These are phyloP conservation scores for Cotoneaster glaucophyllus DNA, from an alignment of 306 rosid species.

Conservation along the genomic window DNA sequence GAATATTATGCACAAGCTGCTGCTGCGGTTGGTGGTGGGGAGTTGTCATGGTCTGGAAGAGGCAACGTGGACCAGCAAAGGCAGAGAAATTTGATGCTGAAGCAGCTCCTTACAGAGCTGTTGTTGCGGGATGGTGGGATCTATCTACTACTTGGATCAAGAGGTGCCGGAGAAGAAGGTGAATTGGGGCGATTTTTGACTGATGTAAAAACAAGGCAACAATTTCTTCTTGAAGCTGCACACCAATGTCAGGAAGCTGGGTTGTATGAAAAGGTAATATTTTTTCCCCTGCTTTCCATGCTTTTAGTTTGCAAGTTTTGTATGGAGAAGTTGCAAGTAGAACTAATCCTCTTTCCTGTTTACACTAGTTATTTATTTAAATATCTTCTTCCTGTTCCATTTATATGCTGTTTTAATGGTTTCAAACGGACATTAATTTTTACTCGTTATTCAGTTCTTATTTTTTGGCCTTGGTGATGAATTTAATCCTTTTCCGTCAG, in stretches of 20 bases:
- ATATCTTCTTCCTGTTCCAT: neutral
- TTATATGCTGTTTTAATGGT: neutral
- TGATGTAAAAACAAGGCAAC: slow-evolving; percentile 71
- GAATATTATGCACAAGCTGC: slow-evolving; percentile 97
- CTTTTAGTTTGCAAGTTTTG: neutral
- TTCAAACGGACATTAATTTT: neutral
- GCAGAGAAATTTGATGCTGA: slow-evolving; percentile 91
- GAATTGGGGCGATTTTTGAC: slow-evolving; percentile 71
- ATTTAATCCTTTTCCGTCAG: neutral
- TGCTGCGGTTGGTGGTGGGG: slow-evolving; percentile 96
- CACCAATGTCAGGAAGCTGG: slow-evolving; percentile 91
- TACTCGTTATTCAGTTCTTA: neutral
- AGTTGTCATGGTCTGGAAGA: slow-evolving; percentile 81
- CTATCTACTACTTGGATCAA: slow-evolving; percentile 81
- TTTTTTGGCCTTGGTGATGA: slow-evolving; percentile 8
- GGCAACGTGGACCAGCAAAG: slow-evolving; percentile 82
- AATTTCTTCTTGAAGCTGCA: slow-evolving; percentile 89
- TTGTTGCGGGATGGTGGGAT: slow-evolving; percentile 81
- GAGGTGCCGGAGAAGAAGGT: slow-evolving; percentile 97
- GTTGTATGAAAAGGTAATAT: slow-evolving; percentile 72
- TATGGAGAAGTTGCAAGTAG: neutral
- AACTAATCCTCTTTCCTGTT: neutral
- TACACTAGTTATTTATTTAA: neutral
- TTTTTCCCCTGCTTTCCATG: neutral
- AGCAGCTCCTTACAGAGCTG: slow-evolving; percentile 87